Percentiles rank a stretch among this genome's conserved stretches.
Conservation (phyloP, 164 flowering plant genomes). For the Stephania yunnanensis region DNA sequence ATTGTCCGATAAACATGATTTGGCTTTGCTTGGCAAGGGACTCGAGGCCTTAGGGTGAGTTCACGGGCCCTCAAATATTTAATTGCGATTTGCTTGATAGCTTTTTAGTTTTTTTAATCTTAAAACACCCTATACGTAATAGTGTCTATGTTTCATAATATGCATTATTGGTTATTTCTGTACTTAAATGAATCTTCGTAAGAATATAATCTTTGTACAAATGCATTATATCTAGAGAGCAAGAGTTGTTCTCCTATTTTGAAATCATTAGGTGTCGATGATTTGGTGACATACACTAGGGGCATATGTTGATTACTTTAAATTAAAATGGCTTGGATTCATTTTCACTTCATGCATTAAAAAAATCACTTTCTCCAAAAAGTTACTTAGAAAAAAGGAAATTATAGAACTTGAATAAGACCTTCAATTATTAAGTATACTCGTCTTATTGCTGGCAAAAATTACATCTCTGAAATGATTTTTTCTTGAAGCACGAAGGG, state of each 20-base stretch:
- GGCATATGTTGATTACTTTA: not conserved
- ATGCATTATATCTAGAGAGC: not conserved
- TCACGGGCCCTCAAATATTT: not conserved
- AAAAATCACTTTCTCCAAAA: not conserved
- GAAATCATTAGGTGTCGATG: not conserved
- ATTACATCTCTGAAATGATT: not conserved
- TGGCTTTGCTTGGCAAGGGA: conserved; percentile 69
- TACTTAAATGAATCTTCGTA: not conserved
- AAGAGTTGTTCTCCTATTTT: not conserved
- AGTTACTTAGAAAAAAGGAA: no score
- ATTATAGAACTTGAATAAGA: no score
- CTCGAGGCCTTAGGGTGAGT: conserved; percentile 73
- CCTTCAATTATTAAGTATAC: no score
- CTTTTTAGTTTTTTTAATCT: not conserved
- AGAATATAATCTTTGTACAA: no score
- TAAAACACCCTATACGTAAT: not conserved
- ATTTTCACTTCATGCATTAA: not conserved
- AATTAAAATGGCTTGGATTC: not conserved
- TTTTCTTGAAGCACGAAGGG: not conserved
- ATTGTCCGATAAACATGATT: conserved; percentile 75
- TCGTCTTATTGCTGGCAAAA: not conserved
- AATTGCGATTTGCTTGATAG: not conserved
- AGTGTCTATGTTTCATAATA: not conserved
- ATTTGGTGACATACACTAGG: not conserved
- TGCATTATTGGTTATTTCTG: not conserved